Conservation (phyloP, 495 filamentous ascomycete genomes). For the Aspergillus incahuasiensis region DNA sequence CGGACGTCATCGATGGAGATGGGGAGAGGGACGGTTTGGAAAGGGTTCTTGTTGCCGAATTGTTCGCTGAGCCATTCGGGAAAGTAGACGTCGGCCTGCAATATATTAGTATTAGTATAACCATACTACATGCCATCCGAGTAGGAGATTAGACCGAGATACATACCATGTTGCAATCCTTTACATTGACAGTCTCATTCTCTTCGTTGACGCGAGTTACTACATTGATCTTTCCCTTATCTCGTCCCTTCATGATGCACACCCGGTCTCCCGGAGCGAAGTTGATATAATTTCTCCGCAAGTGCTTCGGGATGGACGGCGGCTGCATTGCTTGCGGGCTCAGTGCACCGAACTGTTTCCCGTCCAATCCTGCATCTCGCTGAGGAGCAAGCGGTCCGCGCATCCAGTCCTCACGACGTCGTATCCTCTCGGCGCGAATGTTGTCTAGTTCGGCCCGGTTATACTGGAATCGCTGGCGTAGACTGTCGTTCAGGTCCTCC, state of each 20-base stretch:
- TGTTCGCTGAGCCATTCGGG: constrained; percentile 49
- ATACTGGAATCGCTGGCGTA: constrained; percentile 29
- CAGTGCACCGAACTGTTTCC: constrained; percentile 47
- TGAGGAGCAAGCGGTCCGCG: constrained; percentile 71
- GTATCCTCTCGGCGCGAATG: constrained; percentile 27
- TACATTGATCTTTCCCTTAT: constrained; percentile 75
- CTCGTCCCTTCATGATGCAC: constrained; percentile 66
- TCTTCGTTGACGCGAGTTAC: constrained; percentile 55
- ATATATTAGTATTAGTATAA: neutral
- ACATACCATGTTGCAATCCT: constrained; percentile 65
- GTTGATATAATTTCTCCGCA: constrained; percentile 55
- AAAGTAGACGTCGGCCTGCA: constrained; percentile 53
- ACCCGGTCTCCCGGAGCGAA: constrained; percentile 70
- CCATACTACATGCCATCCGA: neutral
- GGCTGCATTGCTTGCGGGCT: constrained; percentile 33
- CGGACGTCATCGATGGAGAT: constrained; percentile 67
- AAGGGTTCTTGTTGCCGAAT: constrained; percentile 35
- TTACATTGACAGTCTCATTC: constrained; percentile 55
- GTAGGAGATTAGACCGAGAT: neutral
- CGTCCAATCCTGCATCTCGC: constrained; percentile 54
- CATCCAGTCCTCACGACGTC: constrained; percentile 65
- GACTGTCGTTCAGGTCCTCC: constrained; percentile 28
- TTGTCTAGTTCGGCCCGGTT: constrained; percentile 30
- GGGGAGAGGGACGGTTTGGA: constrained; percentile 43
- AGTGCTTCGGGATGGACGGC: constrained; percentile 35